Evolutionary conservation across 345 rosid genomes (phyloP), one percentile per base, ranked within the genome.

Genomic region (Rubroshorea leprosula): DNA sequence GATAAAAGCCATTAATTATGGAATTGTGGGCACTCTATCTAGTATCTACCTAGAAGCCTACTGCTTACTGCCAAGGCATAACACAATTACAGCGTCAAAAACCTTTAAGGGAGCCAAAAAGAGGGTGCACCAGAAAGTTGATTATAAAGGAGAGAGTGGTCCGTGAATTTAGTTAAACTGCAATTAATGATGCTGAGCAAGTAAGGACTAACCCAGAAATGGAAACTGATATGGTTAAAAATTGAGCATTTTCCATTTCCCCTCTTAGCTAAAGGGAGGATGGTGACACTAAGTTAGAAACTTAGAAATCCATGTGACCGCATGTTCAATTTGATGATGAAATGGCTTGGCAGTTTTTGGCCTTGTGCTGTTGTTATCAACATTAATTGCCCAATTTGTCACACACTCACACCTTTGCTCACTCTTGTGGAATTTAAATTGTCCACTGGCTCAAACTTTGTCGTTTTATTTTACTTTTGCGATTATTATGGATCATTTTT

Each of bases 161-260:
- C 68, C 76, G 73, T 46, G 60, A 71, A 63, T 68, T 54, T 57
- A 63, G 73, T 60, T 46, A 45, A 53, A 29, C 13, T 54, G 70
- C 19, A 49, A 58, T 45, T n/a, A 25, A 58, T 57, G 60, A n/a
- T 45, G n/a, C 18, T 23, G 16, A 46, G 38, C 23, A 41, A 2
- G 61, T 47, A 54, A n/a, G n/a, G n/a, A n/a, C n/a, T n/a, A n/a
- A n/a, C n/a, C n/a, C n/a, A n/a, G n/a, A n/a, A n/a, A n/a, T n/a
- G n/a, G n/a, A n/a, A n/a, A n/a, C n/a, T n/a, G n/a, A n/a, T n/a
- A n/a, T n/a, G n/a, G n/a, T n/a, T n/a, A n/a, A n/a, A n/a, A n/a
- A n/a, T n/a, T n/a, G n/a, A n/a, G n/a, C n/a, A n/a, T n/a, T n/a
- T n/a, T n/a, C n/a, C n/a, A n/a, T n/a, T n/a, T n/a, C n/a, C n/a